These are phyloP conservation scores for Linum trigynum DNA, from an alignment of 345 rosid genomes.

Conservation along the genomic window DNA sequence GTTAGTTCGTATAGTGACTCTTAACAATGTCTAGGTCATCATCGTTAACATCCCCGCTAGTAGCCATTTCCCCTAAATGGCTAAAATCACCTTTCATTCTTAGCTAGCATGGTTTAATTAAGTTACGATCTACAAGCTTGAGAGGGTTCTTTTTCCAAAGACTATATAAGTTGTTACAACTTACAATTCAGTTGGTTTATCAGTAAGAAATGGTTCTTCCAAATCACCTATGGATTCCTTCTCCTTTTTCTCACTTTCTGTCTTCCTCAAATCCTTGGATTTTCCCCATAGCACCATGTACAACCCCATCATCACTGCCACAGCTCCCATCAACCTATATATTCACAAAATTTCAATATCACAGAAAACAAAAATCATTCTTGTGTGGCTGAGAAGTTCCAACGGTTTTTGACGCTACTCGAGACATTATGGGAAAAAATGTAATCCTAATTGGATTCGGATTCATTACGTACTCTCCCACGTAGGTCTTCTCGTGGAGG, in stretches of 20 bases:
- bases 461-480: slow-evolving; percentile 42
- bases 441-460: too few relatives aligned
- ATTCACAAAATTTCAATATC: background rate
- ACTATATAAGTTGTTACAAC: too few relatives aligned
- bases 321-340: slow-evolving; percentile 20
- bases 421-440: background rate
- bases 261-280: slow-evolving; percentile 16
- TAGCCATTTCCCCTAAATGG: too few relatives aligned
- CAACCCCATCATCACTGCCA: slow-evolving; percentile 18
- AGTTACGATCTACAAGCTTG: too few relatives aligned
- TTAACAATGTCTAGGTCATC: too few relatives aligned
- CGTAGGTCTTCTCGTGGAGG: slow-evolving; percentile 41
- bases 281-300: slow-evolving; percentile 28
- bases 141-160: too few relatives aligned
- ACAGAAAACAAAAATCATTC: background rate
- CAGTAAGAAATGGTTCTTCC: slow-evolving; percentile 15
- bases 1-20: too few relatives aligned
- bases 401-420: too few relatives aligned
- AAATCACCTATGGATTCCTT: slow-evolving; percentile 8
- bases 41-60: too few relatives aligned
- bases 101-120: too few relatives aligned
- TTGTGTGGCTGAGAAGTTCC: too few relatives aligned
- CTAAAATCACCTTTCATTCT: too few relatives aligned
- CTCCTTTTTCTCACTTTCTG: background rate
- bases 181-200: background rate